Conservation (phyloP, 2,329 filamentous ascomycete species). For the Penicillium sp. region DNA sequence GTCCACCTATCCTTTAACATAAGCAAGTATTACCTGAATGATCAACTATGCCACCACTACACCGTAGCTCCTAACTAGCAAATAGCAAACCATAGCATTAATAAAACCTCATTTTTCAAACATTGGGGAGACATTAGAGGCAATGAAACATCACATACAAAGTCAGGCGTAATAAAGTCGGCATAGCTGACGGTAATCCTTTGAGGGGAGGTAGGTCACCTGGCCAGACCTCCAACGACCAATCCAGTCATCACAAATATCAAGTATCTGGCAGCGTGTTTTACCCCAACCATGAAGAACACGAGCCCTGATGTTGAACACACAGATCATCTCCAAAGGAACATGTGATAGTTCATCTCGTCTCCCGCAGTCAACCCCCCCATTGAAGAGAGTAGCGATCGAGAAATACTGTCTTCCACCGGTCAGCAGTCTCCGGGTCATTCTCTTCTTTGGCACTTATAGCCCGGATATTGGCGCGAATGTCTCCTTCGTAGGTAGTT, state of each 20-base stretch:
- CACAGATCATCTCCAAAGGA: background rate
- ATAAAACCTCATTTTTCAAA: background rate
- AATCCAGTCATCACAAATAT: background rate
- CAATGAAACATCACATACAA: background rate
- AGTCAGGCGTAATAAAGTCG: background rate
- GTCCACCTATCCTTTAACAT: background rate
- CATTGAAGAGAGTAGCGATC: no score
- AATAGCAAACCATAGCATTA: background rate
- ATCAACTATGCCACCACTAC: background rate
- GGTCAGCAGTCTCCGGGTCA: no score
- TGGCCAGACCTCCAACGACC: background rate
- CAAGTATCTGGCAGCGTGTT: background rate
- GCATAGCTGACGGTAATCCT: background rate
- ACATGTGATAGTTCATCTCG: background rate
- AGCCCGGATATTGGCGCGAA: no score
- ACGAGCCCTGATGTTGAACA: constrained; percentile 2
- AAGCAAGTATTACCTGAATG: background rate
- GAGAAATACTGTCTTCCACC: no score
- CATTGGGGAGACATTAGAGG: background rate
- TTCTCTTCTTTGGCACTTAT: no score
- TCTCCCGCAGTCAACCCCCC: background rate
- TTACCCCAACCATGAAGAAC: background rate
- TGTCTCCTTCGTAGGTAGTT: no score
- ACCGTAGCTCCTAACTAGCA: background rate
- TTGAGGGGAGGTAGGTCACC: background rate